phyloP scores from a whole-genome alignment of 441 rosid genomes.

The Adansonia grandidieri region DNA sequence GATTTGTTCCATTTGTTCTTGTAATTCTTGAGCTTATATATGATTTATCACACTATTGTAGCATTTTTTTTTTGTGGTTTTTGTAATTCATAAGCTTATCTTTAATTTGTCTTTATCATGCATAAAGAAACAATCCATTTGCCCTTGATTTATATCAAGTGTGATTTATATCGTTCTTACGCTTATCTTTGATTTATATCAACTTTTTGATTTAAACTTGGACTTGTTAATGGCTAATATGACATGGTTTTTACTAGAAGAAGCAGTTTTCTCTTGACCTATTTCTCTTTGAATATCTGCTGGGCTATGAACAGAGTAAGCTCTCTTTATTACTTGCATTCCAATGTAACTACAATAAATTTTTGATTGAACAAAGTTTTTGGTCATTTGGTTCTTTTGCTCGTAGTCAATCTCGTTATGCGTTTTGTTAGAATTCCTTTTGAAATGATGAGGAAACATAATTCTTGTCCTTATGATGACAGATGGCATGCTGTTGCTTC shows the following conservation, averaged over 20 bases:
- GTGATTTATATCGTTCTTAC: neutral
- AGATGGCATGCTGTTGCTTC: slow-evolving; percentile 96
- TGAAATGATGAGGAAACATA: neutral
- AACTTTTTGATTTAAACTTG: neutral
- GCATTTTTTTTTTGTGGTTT: neutral
- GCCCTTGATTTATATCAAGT: neutral
- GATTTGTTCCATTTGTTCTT: neutral
- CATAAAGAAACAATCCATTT: neutral
- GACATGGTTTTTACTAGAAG: slow-evolving; percentile 11
- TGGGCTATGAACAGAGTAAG: slow-evolving; percentile 53
- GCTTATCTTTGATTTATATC: neutral
- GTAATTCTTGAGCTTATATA: neutral
- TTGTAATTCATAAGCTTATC: neutral
- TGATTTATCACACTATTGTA: neutral
- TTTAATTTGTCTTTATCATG: neutral
- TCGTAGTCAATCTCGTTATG: neutral
- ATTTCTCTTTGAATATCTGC: slow-evolving; percentile 10
- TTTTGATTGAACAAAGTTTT: neutral
- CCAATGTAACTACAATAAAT: neutral
- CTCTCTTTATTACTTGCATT: slow-evolving; percentile 25
- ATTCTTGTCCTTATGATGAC: neutral
- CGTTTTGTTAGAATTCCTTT: neutral
- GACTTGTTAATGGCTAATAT: slow-evolving; percentile 11
- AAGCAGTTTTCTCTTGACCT: slow-evolving; percentile 47
- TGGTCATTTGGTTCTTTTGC: neutral